These are phyloP conservation scores for Kuraishia molischiana DNA, from an alignment of 805 yeast genomes.

Conservation along the genomic window DNA sequence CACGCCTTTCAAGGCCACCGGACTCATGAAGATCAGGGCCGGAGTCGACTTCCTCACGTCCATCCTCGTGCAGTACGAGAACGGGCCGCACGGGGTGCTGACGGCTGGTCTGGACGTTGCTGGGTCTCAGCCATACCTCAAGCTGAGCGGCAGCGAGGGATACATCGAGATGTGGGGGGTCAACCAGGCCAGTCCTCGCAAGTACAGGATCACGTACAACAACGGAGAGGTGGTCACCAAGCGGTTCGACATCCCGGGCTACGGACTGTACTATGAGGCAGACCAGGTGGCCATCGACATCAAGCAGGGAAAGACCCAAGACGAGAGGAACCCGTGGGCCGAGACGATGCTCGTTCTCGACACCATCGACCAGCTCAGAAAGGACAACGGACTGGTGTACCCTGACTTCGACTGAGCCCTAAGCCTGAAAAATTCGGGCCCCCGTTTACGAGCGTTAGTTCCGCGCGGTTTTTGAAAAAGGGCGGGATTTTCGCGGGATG, in stretches of 20 bases:
- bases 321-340: constrained; percentile 26
- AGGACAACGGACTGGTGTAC: constrained; percentile 31
- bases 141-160: constrained; percentile 12
- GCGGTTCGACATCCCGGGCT: constrained; percentile 24
- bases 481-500: too few species aligned
- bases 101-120: constrained; percentile 13
- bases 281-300: constrained; percentile 41
- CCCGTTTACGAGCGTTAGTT: too few species aligned
- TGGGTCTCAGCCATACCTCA: constrained; percentile 6
- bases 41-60: constrained; percentile 32
- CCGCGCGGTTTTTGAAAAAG: too few species aligned
- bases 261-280: constrained; percentile 49
- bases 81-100: constrained; percentile 31
- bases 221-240: constrained; percentile 18
- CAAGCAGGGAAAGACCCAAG: constrained; percentile 24
- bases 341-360: constrained; percentile 39
- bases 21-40: constrained; percentile 27
- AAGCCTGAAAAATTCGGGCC: too few species aligned
- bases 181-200: constrained; percentile 14
- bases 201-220: constrained; percentile 21
- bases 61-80: constrained; percentile 25
- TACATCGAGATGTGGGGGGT: constrained; percentile 7
- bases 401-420: not conserved
- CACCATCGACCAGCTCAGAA: constrained; percentile 36
- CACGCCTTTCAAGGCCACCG: constrained; percentile 13